phyloP scores from a whole-genome alignment of 2,329 filamentous ascomycete genomes.

The Fusarium chlamydosporum region DNA sequence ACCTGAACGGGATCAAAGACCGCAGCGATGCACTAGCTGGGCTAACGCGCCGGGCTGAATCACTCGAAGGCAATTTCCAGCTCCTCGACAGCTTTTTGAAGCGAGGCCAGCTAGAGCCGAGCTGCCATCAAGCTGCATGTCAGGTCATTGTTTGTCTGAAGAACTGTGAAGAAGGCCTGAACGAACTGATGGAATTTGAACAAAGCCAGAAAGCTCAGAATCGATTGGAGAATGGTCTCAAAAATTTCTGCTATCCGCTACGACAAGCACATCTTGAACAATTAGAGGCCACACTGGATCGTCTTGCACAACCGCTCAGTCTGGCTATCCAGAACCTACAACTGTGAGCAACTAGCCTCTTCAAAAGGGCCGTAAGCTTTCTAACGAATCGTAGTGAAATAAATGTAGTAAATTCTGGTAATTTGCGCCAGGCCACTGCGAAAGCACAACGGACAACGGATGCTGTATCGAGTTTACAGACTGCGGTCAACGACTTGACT shows the following conservation, averaged over 20 bases:
- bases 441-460: neutral
- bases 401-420: neutral
- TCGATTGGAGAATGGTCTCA: neutral
- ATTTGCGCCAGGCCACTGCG: neutral
- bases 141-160: neutral
- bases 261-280: neutral
- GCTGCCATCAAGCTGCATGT: neutral
- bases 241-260: neutral
- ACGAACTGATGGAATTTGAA: neutral
- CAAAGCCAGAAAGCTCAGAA: neutral
- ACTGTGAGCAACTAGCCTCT: neutral
- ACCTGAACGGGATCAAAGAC: neutral
- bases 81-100: neutral
- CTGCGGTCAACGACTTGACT: neutral
- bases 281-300: neutral
- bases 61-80: neutral
- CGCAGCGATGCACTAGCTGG: neutral
- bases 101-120: neutral
- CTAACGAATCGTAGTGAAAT: conserved; percentile 1
- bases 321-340: conserved; percentile 2
- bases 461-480: neutral
- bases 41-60: neutral
- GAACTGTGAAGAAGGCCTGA: neutral
- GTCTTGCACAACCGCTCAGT: neutral
- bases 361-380: accelerated